Percentiles rank a stretch among this genome's conserved stretches.
Conservation (phyloP, 2,329 filamentous ascomycete species). For the Aspergillus tanneri region DNA sequence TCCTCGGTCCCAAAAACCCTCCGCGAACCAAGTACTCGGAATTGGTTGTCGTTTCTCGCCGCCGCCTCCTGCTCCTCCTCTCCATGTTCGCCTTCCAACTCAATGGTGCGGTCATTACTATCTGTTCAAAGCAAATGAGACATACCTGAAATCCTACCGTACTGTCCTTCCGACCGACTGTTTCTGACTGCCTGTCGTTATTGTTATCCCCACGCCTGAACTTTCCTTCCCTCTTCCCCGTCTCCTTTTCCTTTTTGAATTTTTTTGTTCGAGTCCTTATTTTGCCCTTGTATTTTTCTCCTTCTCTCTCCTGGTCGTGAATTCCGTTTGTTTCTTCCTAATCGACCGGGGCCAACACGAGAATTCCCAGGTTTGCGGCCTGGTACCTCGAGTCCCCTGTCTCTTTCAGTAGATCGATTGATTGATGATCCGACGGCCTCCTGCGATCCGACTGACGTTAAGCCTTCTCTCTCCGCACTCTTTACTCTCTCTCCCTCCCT, state of each 20-base stretch:
- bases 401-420: conserved; percentile 1
- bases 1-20: neutral
- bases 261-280: neutral
- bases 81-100: neutral
- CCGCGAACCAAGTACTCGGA: neutral
- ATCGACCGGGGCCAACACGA: conserved; percentile 16
- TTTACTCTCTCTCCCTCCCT: conserved; percentile 3
- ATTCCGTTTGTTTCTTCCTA: conserved; percentile 1
- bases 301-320: conserved; percentile 1
- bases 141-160: conserved; percentile 10
- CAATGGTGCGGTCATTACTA: neutral
- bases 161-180: conserved; percentile 16
- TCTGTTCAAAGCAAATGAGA: conserved; percentile 9
- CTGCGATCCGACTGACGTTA: conserved; percentile 15
- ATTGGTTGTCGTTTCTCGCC: neutral
- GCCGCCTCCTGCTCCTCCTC: neutral
- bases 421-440: conserved; percentile 11
- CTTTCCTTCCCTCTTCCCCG: conserved; percentile 10
- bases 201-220: conserved; percentile 23
- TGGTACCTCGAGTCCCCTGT: conserved; percentile 19
- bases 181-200: conserved; percentile 27
- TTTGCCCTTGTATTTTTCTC: neutral
- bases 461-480: conserved; percentile 8
- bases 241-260: conserved; percentile 4
- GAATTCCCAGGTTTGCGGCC: conserved; percentile 17